A percentile compares a stretch with the other conserved stretches of the same genome.
Conservation (phyloP, 2,329 filamentous ascomycete species). For the Ampelomyces quisqualis region DNA sequence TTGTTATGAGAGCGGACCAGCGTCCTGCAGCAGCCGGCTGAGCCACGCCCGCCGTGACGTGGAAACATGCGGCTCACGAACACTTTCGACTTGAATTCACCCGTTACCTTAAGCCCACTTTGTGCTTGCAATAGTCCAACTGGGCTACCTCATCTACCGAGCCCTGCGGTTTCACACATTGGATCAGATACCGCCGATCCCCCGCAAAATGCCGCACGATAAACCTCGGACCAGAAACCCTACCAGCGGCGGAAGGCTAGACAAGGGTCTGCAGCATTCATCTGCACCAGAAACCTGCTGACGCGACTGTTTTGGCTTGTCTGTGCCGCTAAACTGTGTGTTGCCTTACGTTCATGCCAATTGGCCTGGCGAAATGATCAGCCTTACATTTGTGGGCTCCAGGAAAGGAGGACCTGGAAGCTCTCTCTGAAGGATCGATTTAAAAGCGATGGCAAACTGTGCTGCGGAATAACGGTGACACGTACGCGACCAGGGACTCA, state of each 20-base stretch:
- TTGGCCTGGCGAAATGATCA: constrained; percentile 3
- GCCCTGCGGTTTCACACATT: neutral
- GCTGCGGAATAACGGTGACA: neutral
- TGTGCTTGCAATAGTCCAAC: too few relatives aligned
- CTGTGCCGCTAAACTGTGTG: constrained; percentile 6
- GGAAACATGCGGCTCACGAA: neutral
- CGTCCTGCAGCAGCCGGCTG: constrained; percentile 1
- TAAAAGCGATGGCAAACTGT: neutral
- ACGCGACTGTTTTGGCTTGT: constrained; percentile 3
- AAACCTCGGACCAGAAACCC: constrained; percentile 19
- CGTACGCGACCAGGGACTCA: constrained; percentile 1
- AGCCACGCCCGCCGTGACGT: neutral
- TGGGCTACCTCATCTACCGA: neutral
- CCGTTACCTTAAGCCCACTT: too few relatives aligned
- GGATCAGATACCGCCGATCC: constrained; percentile 21
- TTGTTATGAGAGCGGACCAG: neutral
- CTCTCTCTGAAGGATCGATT: constrained; percentile 1
- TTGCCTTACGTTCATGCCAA: constrained; percentile 1
- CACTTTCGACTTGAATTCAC: neutral
- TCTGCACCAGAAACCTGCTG: too few relatives aligned
- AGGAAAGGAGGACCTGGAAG: constrained; percentile 9
- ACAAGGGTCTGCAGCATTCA: constrained; percentile 12
- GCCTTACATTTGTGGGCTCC: neutral
- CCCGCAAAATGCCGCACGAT: constrained; percentile 25
- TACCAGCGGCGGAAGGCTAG: constrained; percentile 17